Percentiles rank a stretch among this genome's conserved stretches.
phyloP scores from a whole-genome alignment of 1,284 basidiomycete genomes.

The Takashimella koratensis region DNA sequence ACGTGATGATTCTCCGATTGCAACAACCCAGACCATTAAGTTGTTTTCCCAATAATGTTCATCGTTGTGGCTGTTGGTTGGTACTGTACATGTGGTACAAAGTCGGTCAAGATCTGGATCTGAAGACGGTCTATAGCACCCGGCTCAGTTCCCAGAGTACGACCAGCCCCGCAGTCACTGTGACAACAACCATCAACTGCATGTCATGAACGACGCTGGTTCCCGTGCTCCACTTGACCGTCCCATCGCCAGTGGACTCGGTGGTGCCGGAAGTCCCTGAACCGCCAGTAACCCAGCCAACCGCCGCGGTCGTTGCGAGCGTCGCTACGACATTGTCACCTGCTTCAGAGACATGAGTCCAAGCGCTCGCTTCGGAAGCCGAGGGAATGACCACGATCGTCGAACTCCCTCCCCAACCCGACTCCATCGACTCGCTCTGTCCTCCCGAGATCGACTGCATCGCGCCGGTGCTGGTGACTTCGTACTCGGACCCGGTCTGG shows the following conservation, averaged over 20 bases:
- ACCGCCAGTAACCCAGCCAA: neutral
- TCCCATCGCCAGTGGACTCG: neutral
- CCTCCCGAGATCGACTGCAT: neutral
- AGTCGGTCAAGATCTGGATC: too few species aligned
- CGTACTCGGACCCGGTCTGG: conserved; percentile 11
- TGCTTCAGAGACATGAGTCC: neutral
- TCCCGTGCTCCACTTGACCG: neutral
- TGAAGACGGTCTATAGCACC: neutral
- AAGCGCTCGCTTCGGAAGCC: neutral
- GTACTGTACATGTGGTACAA: too few species aligned
- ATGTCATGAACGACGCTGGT: neutral
- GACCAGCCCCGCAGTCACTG: neutral
- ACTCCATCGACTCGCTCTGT: too few species aligned
- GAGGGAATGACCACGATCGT: neutral
- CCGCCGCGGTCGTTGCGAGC: neutral
- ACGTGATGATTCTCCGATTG: too few species aligned
- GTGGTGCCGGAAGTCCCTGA: neutral
- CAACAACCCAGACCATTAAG: too few species aligned
- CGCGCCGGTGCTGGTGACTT: conserved; percentile 8
- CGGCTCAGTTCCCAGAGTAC: neutral
- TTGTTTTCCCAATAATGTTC: too few species aligned
- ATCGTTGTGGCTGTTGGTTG: too few species aligned
- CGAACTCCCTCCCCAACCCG: neutral
- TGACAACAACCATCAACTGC: neutral
- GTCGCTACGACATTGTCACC: neutral